A percentile compares a stretch with the other conserved stretches of the same genome.
Conservation (phyloP, 805 yeast species). For the Deakozyma indianensis region DNA sequence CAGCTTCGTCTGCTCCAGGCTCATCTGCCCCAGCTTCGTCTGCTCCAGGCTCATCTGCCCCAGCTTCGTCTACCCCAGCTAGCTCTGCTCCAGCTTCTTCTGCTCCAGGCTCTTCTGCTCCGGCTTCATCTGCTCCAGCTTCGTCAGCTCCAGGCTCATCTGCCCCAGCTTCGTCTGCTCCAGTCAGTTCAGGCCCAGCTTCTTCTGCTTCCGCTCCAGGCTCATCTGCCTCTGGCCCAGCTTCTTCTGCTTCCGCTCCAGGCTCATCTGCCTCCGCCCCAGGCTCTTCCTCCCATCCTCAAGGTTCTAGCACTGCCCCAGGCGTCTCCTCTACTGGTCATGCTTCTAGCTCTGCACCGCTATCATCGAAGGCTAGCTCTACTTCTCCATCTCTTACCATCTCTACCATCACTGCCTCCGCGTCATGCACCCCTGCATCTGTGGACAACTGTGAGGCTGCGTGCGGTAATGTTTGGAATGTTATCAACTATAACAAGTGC, state of each 20-base stretch:
- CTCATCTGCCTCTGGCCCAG: background rate
- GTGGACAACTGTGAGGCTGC: conserved; percentile 1
- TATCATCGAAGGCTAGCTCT: background rate
- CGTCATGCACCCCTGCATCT: background rate
- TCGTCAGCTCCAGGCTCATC: background rate
- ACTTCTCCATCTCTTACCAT: background rate
- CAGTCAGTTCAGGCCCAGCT: background rate
- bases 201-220: background rate
- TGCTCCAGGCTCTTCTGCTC: background rate
- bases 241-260: background rate
- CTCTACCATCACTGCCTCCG: background rate
- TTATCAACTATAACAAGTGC: background rate
- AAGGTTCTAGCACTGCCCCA: background rate
- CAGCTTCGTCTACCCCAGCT: background rate
- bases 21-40: background rate
- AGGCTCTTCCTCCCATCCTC: background rate
- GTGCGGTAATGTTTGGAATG: background rate
- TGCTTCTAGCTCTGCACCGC: background rate
- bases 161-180: background rate
- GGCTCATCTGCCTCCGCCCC: background rate
- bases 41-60: background rate
- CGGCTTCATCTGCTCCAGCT: background rate
- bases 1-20: background rate
- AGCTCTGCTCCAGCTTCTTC: background rate
- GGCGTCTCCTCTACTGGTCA: background rate